Base-by-base conservation (phyloP, 768 basidiomycete genomes). In the Suillus occidentalis region DNA sequence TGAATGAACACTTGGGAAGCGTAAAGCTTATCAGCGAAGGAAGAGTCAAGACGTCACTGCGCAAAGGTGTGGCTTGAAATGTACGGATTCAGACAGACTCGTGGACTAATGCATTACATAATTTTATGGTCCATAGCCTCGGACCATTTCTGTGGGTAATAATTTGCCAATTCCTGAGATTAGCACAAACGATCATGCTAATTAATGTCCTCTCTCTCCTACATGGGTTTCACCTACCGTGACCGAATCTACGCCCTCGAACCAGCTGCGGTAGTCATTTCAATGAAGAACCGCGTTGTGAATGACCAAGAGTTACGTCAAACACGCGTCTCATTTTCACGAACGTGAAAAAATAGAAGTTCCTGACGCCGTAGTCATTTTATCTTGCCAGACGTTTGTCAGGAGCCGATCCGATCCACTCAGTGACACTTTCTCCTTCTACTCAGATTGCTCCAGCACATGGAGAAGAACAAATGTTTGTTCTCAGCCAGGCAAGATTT, bases 261-360 rank as follows among this genome's bases (percentile, higher is more conserved):
- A 42, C 39, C 25, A 67, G 79, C 84, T 83, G 83, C 85, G 65
- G 65, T 76, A 49, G 39, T 66, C 60, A 61, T 34, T 63, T 68
- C 70, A 22, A 61, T 67, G 70, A 61, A 67, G 53, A 65, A 72
- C 73, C 43, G 68, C 63, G 65, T 37, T 34, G 6, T 43, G 25
- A 57, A 56, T 58, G 50, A 64, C 50, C 50, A 63, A 20, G 34
- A 62, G 56, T 64, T 64, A 66, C 43, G 61, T 47, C 59, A 73
- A 66, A 61, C 68, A 67, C 57, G 67, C 64, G 28, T 50, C 28
- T 59, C 58, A 42, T 59, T 16, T 59, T 39, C 37, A 25, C 16
- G 18, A 58, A 49, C 47, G n/a, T 50, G 25, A 50, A 14, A 2
- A 16, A 28, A 28, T 42, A 18, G 20, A 34, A 12, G 25, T 58